These are phyloP conservation scores for Pestalotiopsis sp. DNA, from an alignment of 2,329 filamentous ascomycete genomes.

Conservation along the genomic window DNA sequence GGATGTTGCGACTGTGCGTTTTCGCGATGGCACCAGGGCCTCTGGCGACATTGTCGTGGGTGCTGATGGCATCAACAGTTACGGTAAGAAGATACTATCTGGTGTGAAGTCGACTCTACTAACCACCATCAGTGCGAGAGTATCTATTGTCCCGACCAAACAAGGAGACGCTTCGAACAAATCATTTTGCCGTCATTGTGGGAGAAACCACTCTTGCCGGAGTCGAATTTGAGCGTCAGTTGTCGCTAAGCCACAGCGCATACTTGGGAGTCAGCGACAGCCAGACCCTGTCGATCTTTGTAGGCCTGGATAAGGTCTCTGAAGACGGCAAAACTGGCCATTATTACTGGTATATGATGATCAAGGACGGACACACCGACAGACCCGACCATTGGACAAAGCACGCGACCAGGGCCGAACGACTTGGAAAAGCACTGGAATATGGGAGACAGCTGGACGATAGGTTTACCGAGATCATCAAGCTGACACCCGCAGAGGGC, in stretches of 20 bases:
- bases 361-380: conserved; percentile 23
- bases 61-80: conserved; percentile 28
- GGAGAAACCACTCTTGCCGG: conserved; percentile 25
- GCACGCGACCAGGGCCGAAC: not conserved
- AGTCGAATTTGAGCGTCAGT: conserved; percentile 25
- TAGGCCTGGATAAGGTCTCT: conserved; percentile 24
- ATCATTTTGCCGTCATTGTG: conserved; percentile 20
- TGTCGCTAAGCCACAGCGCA: conserved; percentile 25
- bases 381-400: conserved; percentile 35
- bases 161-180: conserved; percentile 17
- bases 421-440: not conserved
- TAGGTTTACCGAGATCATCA: not conserved
- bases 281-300: conserved; percentile 19
- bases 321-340: conserved; percentile 19
- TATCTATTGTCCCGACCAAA: conserved; percentile 20
- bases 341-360: conserved; percentile 30
- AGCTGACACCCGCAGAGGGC: conserved; percentile 5
- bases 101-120: not conserved
- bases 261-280: conserved; percentile 14
- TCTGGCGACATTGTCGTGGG: conserved; percentile 27
- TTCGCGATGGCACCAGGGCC: conserved; percentile 26
- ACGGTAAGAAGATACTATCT: conserved; percentile 16
- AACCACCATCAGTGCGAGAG: conserved; percentile 20
- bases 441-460: not conserved
- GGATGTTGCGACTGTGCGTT: conserved; percentile 20